Evolutionary conservation across 2,329 filamentous ascomycete genomes (phyloP).

Genomic region (Chaetomiaceae sp.): DNA sequence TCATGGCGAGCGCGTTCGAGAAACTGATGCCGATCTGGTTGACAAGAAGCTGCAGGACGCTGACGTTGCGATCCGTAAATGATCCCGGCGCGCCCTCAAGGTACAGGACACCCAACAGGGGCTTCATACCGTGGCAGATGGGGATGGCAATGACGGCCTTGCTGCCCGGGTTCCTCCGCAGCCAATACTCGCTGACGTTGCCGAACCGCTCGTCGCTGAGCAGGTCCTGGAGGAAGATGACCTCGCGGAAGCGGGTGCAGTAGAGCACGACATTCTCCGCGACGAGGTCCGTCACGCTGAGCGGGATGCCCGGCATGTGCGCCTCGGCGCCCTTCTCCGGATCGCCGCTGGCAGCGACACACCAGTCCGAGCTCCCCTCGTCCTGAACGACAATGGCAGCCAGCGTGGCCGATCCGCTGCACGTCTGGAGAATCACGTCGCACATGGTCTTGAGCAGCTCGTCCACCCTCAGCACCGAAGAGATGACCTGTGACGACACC

Average conservation of each 20-base stretch:
- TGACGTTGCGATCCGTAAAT: slow-evolving; percentile 70
- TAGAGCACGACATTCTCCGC: slow-evolving; percentile 74
- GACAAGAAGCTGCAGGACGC: slow-evolving; percentile 64
- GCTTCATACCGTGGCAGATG: slow-evolving; percentile 67
- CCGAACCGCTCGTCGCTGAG: slow-evolving; percentile 73
- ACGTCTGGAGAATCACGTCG: slow-evolving; percentile 74
- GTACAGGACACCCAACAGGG: slow-evolving; percentile 69
- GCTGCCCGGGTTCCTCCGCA: slow-evolving; percentile 63
- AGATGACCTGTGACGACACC: slow-evolving; percentile 74
- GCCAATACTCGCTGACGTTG: slow-evolving; percentile 66
- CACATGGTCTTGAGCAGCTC: slow-evolving; percentile 76
- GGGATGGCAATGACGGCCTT: slow-evolving; percentile 77
- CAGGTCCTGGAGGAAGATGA: slow-evolving; percentile 69
- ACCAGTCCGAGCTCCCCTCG: slow-evolving; percentile 60
- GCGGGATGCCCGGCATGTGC: slow-evolving; percentile 60
- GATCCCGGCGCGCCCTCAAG: slow-evolving; percentile 70
- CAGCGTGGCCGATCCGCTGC: slow-evolving; percentile 63
- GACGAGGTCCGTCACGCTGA: slow-evolving; percentile 64
- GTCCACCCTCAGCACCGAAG: slow-evolving; percentile 71
- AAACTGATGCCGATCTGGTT: slow-evolving; percentile 74
- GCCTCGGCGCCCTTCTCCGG: slow-evolving; percentile 64
- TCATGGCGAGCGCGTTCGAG: slow-evolving; percentile 63
- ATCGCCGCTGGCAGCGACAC: slow-evolving; percentile 68
- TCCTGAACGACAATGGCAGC: slow-evolving; percentile 73
- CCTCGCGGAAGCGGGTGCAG: slow-evolving; percentile 70